Evolutionary conservation across 108 stramenopile genomes (phyloP).

Genomic region (Cyclotella distinguenda): DNA sequence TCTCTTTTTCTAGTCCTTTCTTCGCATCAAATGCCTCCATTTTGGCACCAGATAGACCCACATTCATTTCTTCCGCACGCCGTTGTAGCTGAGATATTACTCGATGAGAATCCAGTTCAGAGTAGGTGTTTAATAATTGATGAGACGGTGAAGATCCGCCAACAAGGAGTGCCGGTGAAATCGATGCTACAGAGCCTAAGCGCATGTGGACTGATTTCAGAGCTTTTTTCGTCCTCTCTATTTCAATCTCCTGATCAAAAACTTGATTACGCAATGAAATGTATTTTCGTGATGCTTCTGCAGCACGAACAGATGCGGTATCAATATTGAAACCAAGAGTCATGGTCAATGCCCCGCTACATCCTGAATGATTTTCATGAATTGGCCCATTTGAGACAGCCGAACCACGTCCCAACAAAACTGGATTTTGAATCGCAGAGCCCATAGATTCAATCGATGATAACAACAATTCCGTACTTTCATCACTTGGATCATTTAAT

Average conservation of each 20-base stretch:
- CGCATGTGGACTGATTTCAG: not conserved
- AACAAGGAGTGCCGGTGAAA: not conserved
- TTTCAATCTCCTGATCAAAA: constrained; percentile 2
- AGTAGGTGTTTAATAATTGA: constrained; percentile 1
- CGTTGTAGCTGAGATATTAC: constrained; percentile 51
- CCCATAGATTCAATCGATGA: constrained; percentile 16
- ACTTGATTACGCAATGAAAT: constrained; percentile 1
- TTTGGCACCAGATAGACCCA: not conserved
- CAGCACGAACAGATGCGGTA: constrained; percentile 1
- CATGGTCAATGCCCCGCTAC: not conserved
- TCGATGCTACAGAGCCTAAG: constrained; percentile 8
- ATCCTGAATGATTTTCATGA: not conserved
- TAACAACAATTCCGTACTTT: not conserved
- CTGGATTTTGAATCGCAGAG: constrained; percentile 16
- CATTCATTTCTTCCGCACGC: constrained; percentile 25
- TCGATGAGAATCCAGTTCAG: constrained; percentile 27
- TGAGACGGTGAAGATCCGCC: not conserved
- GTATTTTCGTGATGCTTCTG: constrained; percentile 19
- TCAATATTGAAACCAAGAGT: not conserved
- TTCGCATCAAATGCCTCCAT: constrained; percentile 22
- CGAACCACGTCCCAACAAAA: not conserved
- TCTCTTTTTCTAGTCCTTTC: not conserved
- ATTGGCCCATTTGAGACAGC: not conserved
- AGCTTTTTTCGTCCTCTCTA: constrained; percentile 1
- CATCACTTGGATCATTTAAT: not conserved